Conservation (phyloP, 805 yeast species). For the Candida dendrica region DNA sequence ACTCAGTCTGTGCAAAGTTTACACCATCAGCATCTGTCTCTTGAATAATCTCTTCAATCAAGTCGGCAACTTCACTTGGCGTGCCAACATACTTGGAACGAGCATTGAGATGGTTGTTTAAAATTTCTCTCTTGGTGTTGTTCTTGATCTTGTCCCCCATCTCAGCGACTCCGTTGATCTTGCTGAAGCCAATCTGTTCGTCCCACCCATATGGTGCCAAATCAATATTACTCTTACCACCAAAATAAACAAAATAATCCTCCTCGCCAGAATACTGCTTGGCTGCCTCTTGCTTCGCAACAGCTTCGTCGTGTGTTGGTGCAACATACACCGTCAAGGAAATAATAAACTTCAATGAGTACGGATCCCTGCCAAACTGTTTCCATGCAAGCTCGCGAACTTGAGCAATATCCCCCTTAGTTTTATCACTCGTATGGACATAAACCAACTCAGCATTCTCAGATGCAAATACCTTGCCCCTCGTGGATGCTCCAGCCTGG, state of each 20-base stretch:
- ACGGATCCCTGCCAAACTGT: slow-evolving; percentile 26
- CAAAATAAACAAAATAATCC: slow-evolving; percentile 33
- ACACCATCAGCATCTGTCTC: slow-evolving; percentile 33
- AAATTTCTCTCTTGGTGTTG: slow-evolving; percentile 8
- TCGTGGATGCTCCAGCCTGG: slow-evolving; percentile 34
- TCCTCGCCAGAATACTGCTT: slow-evolving; percentile 24
- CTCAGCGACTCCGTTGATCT: slow-evolving; percentile 29
- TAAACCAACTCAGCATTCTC: slow-evolving; percentile 34
- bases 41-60: slow-evolving; percentile 25
- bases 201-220: slow-evolving; percentile 27
- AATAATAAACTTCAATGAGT: slow-evolving; percentile 29
- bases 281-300: slow-evolving; percentile 23
- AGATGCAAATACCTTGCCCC: slow-evolving; percentile 33
- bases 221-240: slow-evolving; percentile 41
- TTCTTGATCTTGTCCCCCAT: slow-evolving; percentile 21
- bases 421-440: slow-evolving; percentile 23
- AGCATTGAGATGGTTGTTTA: slow-evolving; percentile 20
- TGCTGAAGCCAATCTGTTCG: slow-evolving; percentile 23
- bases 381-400: slow-evolving; percentile 25
- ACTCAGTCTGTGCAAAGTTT: slow-evolving; percentile 27
- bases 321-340: slow-evolving; percentile 28
- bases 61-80: slow-evolving; percentile 21
- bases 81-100: slow-evolving; percentile 2
- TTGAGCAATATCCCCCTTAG: slow-evolving; percentile 22
- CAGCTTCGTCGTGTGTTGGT: slow-evolving; percentile 32